Conservation (phyloP, 2,329 filamentous ascomycete genomes). For the Phialocephala subalpina region DNA sequence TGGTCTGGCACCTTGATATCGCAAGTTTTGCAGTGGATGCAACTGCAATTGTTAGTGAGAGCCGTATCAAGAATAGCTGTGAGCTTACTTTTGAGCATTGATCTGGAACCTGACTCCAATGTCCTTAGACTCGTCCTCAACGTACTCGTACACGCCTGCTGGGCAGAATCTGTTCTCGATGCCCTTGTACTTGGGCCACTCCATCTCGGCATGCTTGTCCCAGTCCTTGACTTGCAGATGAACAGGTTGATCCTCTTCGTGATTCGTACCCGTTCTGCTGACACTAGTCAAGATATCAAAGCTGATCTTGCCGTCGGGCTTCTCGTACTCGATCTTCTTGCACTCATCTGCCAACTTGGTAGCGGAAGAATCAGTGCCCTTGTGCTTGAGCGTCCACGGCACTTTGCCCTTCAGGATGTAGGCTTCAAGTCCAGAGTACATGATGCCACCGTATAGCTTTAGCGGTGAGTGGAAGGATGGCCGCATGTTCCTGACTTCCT, state of each 20-base stretch:
- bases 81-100: conserved; percentile 91
- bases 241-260: conserved; percentile 97
- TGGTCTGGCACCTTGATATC: conserved; percentile 98
- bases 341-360: conserved; percentile 84
- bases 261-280: conserved; percentile 94
- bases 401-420: conserved; percentile 84
- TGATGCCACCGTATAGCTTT: conserved; percentile 86
- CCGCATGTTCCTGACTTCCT: conserved; percentile 96
- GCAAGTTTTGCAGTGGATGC: conserved; percentile 99
- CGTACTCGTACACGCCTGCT: conserved; percentile 96
- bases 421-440: conserved; percentile 94
- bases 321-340: conserved; percentile 93
- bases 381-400: conserved; percentile 94
- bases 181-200: conserved; percentile 89
- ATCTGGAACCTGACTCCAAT: conserved; percentile 96
- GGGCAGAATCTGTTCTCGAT: conserved; percentile 97
- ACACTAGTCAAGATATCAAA: conserved; percentile 98
- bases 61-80: background rate
- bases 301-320: conserved; percentile 92
- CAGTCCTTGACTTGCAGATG: conserved; percentile 95
- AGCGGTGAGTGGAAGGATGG: conserved; percentile 91
- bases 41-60: conserved; percentile 62
- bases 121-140: conserved; percentile 88
- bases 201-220: conserved; percentile 85
- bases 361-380: conserved; percentile 76